Evolutionary conservation across 495 filamentous ascomycete species (phyloP).

Genomic region (Penicillium paxilli): DNA sequence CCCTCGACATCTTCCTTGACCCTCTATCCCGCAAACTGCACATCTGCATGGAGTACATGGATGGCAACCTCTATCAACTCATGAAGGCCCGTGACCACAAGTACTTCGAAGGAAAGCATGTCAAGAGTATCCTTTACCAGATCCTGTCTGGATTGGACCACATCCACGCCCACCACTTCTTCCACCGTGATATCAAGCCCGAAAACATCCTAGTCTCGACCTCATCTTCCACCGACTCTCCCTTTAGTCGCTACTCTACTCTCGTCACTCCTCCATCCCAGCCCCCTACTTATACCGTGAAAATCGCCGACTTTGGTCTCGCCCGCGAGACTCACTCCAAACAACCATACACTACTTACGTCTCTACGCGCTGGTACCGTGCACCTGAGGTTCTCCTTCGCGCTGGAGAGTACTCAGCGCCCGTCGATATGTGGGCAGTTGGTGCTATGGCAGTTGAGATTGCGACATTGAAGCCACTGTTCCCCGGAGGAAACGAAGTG

Average conservation of each 20-base stretch:
- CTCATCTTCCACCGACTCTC: slow-evolving; percentile 78
- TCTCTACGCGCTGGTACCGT: slow-evolving; percentile 97
- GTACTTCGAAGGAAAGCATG: slow-evolving; percentile 80
- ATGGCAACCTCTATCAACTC: slow-evolving; percentile 96
- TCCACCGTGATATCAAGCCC: slow-evolving; percentile 98
- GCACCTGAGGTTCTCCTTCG: slow-evolving; percentile 93
- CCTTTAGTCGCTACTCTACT: slow-evolving; percentile 88
- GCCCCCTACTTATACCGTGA: slow-evolving; percentile 90
- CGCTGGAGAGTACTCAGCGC: slow-evolving; percentile 95
- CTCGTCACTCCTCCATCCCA: slow-evolving; percentile 93
- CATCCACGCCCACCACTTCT: slow-evolving; percentile 95
- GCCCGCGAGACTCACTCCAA: slow-evolving; percentile 96
- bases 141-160: slow-evolving; percentile 95
- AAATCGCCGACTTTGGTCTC: slow-evolving; percentile 99
- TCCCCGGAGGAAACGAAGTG: slow-evolving; percentile 97
- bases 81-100: slow-evolving; percentile 99
- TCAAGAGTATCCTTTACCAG: slow-evolving; percentile 97
- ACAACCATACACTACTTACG: slow-evolving; percentile 95
- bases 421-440: slow-evolving; percentile 97
- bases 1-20: slow-evolving; percentile 98
- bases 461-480: slow-evolving; percentile 93
- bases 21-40: slow-evolving; percentile 93
- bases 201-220: slow-evolving; percentile 98
- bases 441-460: slow-evolving; percentile 99
- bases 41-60: slow-evolving; percentile 99